A percentile compares a stretch with the other conserved stretches of the same genome.
phyloP scores from a whole-genome alignment of 208 protist species.

The Trichomonas tenax region DNA sequence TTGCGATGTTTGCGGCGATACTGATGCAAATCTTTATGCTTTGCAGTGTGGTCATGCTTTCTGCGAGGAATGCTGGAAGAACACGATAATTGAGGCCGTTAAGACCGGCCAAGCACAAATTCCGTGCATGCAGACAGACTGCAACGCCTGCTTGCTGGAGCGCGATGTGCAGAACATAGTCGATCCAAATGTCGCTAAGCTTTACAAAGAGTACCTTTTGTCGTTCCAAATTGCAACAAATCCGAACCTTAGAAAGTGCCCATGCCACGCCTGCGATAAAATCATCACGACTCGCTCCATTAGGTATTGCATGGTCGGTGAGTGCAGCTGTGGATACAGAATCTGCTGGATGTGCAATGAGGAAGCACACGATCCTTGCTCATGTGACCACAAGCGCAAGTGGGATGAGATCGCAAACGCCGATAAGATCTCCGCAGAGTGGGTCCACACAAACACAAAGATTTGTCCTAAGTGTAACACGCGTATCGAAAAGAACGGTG shows the following conservation, averaged over 20 bases:
- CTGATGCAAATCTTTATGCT: background rate
- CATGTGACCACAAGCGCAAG: background rate
- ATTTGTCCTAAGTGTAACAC: background rate
- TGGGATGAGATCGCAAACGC: background rate
- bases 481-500: slow-evolving; percentile 19
- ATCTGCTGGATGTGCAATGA: background rate
- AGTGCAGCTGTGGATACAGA: background rate
- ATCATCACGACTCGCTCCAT: background rate
- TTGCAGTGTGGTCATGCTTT: background rate
- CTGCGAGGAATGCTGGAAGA: background rate
- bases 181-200: background rate
- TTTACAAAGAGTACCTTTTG: background rate
- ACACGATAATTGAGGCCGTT: background rate
- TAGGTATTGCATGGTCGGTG: background rate
- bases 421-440: background rate
- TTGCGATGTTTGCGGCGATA: background rate
- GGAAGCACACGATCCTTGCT: background rate
- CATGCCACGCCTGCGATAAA: background rate
- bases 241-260: background rate
- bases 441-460: slow-evolving; percentile 3
- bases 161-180: background rate
- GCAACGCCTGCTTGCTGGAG: background rate
- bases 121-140: background rate
- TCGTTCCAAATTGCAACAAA: background rate
- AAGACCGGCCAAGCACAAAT: background rate